These are phyloP conservation scores for Ajuga reptans DNA, from an alignment of 305 asterid species.

Conservation along the genomic window DNA sequence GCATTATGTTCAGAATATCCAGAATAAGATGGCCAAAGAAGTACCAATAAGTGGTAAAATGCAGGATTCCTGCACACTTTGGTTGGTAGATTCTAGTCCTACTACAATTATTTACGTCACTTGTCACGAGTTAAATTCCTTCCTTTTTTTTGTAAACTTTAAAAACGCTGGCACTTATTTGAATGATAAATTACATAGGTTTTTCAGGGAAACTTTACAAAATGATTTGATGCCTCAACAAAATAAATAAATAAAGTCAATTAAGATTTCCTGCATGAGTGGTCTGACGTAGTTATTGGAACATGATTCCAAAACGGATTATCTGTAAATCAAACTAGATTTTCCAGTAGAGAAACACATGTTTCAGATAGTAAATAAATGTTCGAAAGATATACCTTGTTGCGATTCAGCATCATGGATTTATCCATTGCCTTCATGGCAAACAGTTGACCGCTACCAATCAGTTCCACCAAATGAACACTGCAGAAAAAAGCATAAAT, in stretches of 20 bases:
- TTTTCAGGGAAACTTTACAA: too few species aligned
- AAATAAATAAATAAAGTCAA: too few species aligned
- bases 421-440: conserved; percentile 99
- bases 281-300: too few species aligned
- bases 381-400: conserved; percentile 51
- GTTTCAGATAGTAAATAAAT: not conserved
- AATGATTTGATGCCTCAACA: too few species aligned
- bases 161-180: too few species aligned
- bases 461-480: conserved; percentile 97
- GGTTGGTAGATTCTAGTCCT: not conserved
- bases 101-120: not conserved
- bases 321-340: not conserved
- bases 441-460: conserved; percentile 59
- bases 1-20: too few species aligned
- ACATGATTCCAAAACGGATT: not conserved
- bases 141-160: too few species aligned
- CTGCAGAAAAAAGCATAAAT: conserved; percentile 38
- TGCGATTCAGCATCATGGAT: conserved; percentile 81
- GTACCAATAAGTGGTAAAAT: too few species aligned
- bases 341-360: not conserved
- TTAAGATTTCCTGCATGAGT: too few species aligned
- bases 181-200: too few species aligned
- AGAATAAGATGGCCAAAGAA: too few species aligned
- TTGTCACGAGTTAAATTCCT: not conserved
- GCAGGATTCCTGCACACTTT: not conserved